Evolutionary conservation across 805 yeast species (phyloP).

Genomic region (Pichia kluyveri): DNA sequence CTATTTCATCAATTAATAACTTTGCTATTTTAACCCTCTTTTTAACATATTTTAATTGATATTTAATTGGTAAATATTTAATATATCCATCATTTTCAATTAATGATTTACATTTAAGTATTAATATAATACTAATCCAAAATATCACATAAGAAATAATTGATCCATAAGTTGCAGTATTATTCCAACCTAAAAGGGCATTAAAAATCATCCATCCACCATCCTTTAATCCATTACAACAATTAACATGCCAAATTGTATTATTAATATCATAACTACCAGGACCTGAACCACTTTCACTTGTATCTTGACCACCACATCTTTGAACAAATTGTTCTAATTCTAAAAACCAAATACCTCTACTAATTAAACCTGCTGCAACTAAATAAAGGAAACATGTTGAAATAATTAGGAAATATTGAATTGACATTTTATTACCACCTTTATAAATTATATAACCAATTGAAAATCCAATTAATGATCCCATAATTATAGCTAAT

Average conservation of each 20-base stretch:
- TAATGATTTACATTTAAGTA: conserved; percentile 31
- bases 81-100: conserved; percentile 53
- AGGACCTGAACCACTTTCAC: conserved; percentile 87
- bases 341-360: conserved; percentile 88
- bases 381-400: conserved; percentile 77
- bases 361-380: conserved; percentile 78
- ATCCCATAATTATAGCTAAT: conserved; percentile 51
- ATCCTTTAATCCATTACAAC: conserved; percentile 89
- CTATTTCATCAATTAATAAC: conserved; percentile 17
- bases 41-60: conserved; percentile 49
- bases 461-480: conserved; percentile 47
- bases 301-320: conserved; percentile 85
- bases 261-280: conserved; percentile 78
- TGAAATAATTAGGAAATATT: conserved; percentile 61
- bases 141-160: conserved; percentile 62
- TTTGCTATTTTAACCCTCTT: conserved; percentile 27
- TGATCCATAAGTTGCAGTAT: conserved; percentile 86
- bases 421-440: conserved; percentile 72
- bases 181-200: conserved; percentile 90
- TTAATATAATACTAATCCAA: conserved; percentile 49
- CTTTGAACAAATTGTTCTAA: conserved; percentile 62
- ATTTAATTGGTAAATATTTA: conserved; percentile 51
- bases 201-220: conserved; percentile 89
- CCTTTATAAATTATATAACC: conserved; percentile 66
- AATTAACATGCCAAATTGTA: conserved; percentile 90